Evolutionary conservation across 1,284 basidiomycete species (phyloP), one percentile per base, ranked within the genome.

Genomic region (Vanrija sp.): DNA sequence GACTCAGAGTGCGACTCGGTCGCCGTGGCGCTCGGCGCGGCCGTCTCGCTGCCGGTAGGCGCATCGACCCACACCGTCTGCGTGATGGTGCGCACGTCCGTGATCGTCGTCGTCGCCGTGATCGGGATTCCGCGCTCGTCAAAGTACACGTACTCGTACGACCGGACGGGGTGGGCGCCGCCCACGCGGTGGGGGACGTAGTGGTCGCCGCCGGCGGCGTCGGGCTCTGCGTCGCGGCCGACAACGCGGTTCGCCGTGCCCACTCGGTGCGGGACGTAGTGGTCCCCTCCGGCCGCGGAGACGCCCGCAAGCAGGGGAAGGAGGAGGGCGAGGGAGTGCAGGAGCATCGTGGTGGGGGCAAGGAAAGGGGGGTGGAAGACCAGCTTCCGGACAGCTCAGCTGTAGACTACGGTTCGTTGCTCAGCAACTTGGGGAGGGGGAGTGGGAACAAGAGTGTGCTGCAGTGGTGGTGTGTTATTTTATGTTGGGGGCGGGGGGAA

Each of bases 71-170:
- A 77, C 2, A 74, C 61, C 2, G 69, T 71, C 50, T 69, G 58
- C 9, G 73, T 75, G 18, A 51, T 61, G 2, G 73, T 75, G 54
- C 67, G 64, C 29, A 72, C 64, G 6, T 73, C 67, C 8, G 67
- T 57, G 5, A 75, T 60, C 1, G 72, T 75, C 2, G 71, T 77
- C 2, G 75, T 77, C 1, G 72, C 65, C 1, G 75, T 74, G 51
- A 75, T 72, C 8, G 72, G 73, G 42, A 74, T 25, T 15, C 65
- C 51, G 15, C 72, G 63, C 57, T 74, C 71, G 43, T 73, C 71
- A 23, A 69, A 46, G 38, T 19, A 18, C 21, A 21, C 42, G 19
- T n/a, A n/a, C 42, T 43, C 42, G 42, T 7, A 23, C 3, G 8
- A 21, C 19, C 28, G 28, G 9, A n/a, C 34, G 3, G 9, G 12